phyloP scores from a whole-genome alignment of 192 early-diverging fungal species.

The Allomyces javanicus region DNA sequence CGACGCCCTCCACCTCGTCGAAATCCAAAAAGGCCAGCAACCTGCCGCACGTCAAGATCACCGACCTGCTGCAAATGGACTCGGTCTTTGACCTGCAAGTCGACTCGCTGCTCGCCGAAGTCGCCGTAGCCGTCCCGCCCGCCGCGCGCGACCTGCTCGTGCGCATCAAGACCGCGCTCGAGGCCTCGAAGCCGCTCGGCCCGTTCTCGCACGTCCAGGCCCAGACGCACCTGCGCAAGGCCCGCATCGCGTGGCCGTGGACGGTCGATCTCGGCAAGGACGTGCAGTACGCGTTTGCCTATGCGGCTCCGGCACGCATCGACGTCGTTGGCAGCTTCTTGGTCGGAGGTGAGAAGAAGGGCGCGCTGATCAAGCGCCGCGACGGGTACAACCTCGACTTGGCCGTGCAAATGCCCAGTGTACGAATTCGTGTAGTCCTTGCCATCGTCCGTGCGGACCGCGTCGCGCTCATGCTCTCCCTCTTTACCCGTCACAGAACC shows the following conservation, averaged over 20 bases:
- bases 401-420: constrained; percentile 71
- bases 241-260: neutral
- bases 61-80: neutral
- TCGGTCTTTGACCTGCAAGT: neutral
- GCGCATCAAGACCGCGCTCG: neutral
- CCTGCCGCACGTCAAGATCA: neutral
- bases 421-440: constrained; percentile 4
- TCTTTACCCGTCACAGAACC: constrained; percentile 13
- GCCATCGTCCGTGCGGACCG: no score
- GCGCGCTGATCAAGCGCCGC: constrained; percentile 22
- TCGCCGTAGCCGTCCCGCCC: neutral
- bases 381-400: constrained; percentile 66
- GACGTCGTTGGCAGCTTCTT: constrained; percentile 76
- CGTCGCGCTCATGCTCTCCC: neutral
- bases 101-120: neutral
- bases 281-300: constrained; percentile 58
- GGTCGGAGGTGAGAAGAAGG: constrained; percentile 32
- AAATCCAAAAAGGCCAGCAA: neutral
- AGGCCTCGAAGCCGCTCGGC: neutral
- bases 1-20: neutral
- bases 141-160: neutral
- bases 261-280: constrained; percentile 10
- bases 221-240: neutral
- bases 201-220: neutral
- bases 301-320: constrained; percentile 48